phyloP scores from a whole-genome alignment of 139 green algal species.

The Pseudopediastrum boryanum region DNA sequence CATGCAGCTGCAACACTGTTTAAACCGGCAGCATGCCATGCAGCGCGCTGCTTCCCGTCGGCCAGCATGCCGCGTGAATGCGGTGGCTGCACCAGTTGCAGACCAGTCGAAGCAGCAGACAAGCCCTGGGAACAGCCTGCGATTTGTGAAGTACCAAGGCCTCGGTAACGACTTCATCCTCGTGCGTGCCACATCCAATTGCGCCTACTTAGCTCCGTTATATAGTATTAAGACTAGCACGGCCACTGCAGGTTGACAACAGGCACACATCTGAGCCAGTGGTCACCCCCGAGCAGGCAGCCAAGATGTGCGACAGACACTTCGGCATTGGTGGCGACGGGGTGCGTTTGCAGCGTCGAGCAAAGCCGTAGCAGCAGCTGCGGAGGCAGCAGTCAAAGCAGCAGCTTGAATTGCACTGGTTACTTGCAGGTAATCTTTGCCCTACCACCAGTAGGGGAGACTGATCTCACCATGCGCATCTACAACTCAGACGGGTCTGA shows the following conservation, averaged over 20 bases:
- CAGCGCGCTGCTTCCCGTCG: no score
- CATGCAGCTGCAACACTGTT: no score
- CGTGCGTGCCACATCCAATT: conserved; percentile 44
- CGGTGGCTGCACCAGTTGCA: conserved; percentile 15
- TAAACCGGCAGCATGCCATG: no score
- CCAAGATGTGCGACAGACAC: conserved; percentile 91
- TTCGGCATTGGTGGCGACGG: conserved; percentile 97
- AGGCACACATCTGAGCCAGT: conserved; percentile 68
- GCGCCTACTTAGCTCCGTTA: conserved; percentile 5
- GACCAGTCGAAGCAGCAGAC: conserved; percentile 14
- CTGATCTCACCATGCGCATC: conserved; percentile 96
- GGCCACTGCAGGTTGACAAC: conserved; percentile 89
- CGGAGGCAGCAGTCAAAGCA: background rate
- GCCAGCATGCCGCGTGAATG: background rate
- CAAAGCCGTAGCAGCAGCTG: conserved; percentile 6
- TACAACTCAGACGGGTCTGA: conserved; percentile 97
- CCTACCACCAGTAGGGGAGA: conserved; percentile 69
- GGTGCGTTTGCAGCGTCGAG: conserved; percentile 54
- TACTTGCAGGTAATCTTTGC: conserved; percentile 88
- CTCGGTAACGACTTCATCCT: conserved; percentile 99
- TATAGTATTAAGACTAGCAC: background rate
- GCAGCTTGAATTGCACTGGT: background rate
- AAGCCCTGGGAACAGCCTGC: background rate
- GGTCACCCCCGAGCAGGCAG: conserved; percentile 82
- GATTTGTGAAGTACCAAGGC: conserved; percentile 97